Evolutionary conservation across 306 rosid genomes (phyloP).

Genomic region (Hippophae gyantsensis): DNA sequence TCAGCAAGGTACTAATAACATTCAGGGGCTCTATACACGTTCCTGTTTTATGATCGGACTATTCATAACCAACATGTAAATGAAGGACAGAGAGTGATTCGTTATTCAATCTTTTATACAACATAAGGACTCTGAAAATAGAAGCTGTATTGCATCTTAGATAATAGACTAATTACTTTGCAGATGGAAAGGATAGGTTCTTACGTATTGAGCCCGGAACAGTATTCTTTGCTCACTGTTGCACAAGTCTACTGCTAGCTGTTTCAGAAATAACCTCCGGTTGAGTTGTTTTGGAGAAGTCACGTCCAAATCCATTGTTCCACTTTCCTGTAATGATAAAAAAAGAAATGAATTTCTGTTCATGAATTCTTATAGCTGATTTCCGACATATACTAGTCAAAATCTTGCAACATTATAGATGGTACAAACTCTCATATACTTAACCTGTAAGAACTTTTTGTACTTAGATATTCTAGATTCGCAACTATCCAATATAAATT

Average conservation of each 20-base stretch:
- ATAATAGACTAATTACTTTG: slow-evolving; percentile 2
- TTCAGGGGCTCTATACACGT: too few relatives aligned
- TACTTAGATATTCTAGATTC: slow-evolving; percentile 87
- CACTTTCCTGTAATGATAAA: slow-evolving; percentile 59
- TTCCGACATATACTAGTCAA: too few relatives aligned
- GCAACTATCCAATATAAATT: slow-evolving; percentile 69
- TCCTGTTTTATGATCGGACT: too few relatives aligned
- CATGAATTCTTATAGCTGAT: neutral
- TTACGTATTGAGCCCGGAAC: slow-evolving; percentile 87
- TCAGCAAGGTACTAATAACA: too few relatives aligned
- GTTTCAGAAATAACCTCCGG: slow-evolving; percentile 77
- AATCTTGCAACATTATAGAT: too few relatives aligned
- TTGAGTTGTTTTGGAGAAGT: slow-evolving; percentile 89
- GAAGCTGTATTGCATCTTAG: too few relatives aligned
- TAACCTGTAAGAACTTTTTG: slow-evolving; percentile 76
- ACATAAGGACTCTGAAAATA: too few relatives aligned
- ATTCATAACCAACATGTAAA: too few relatives aligned
- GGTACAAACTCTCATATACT: neutral
- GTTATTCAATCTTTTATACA: too few relatives aligned
- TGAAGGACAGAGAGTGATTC: too few relatives aligned
- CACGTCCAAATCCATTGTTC: slow-evolving; percentile 85
- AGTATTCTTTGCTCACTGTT: slow-evolving; percentile 75
- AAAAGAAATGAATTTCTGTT: neutral
- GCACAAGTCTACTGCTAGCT: slow-evolving; percentile 80
- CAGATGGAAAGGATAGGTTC: slow-evolving; percentile 9